phyloP scores from a whole-genome alignment of 1,139 yeast genomes.

The Nakaseomyces glabratus region DNA sequence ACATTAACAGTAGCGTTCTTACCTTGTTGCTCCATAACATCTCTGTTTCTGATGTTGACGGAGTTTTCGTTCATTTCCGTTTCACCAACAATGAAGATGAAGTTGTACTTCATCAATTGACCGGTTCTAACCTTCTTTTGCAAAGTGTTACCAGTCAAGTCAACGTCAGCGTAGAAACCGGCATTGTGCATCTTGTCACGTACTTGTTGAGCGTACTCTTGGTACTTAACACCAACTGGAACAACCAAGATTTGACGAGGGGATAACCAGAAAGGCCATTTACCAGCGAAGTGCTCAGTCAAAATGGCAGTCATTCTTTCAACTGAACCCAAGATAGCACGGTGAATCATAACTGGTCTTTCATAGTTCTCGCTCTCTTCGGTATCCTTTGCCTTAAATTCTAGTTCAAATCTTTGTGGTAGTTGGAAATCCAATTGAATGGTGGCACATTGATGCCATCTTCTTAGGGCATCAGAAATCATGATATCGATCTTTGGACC shows the following conservation, averaged over 20 bases:
- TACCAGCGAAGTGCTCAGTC: conserved; percentile 95
- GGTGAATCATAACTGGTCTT: conserved; percentile 96
- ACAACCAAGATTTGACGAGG: conserved; percentile 94
- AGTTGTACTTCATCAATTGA: conserved; percentile 85
- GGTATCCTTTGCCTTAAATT: conserved; percentile 69
- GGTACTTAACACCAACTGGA: conserved; percentile 91
- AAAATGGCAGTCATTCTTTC: conserved; percentile 98
- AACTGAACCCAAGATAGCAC: conserved; percentile 95
- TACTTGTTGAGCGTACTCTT: conserved; percentile 76
- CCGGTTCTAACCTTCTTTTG: conserved; percentile 96
- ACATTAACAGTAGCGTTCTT: conserved; percentile 76
- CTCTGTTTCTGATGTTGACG: conserved; percentile 91
- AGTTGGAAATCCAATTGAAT: conserved; percentile 96
- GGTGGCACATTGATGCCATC: conserved; percentile 98
- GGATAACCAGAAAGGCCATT: conserved; percentile 99
- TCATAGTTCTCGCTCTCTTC: conserved; percentile 30
- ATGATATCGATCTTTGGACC: conserved; percentile 97
- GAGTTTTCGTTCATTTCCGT: conserved; percentile 70
- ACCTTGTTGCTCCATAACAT: conserved; percentile 74
- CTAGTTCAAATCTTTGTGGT: conserved; percentile 83
- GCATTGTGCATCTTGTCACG: conserved; percentile 54
- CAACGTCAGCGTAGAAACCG: conserved; percentile 86
- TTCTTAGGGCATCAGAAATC: conserved; percentile 81
- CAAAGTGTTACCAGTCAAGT: conserved; percentile 85
- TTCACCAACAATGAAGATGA: conserved; percentile 92